Evolutionary conservation across 345 rosid genomes (phyloP), one percentile per base, ranked within the genome.

Genomic region (Gossypium raimondii): DNA sequence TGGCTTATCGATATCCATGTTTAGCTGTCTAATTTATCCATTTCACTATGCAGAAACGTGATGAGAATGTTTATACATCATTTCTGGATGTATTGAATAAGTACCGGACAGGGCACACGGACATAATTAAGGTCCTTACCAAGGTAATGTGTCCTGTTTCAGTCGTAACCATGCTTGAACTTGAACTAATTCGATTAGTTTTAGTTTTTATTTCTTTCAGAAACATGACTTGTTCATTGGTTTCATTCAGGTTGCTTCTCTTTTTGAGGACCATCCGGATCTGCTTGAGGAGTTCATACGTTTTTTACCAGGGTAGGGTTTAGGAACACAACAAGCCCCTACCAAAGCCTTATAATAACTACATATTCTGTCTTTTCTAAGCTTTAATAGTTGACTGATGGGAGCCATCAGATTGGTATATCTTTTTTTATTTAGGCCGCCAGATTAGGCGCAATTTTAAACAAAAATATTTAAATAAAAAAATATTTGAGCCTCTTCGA

Each of bases 21-120:
- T 17, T 14, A n/a, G 18, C 20, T 47, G 67, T 70, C 38, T 64
- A 70, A 73, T 72, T 44, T 14, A 48, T 73, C 38, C 64, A 58
- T 72, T 85, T 82, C 56, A 25, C 72, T 50, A 72, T 79, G 72
- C 91, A 94, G 98, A 87, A 79, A 87, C 94, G 98, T 67, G 90
- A 92, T 82, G 97, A 92, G 73, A 90, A 79, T 81, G 94, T 94
- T 67, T 92, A 92, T 82, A 92, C 87, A 77, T 84, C 94, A 71
- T 94, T 94, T 79, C 80, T 94, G 66, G 98, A 87, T 77, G 89
- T 92, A 73, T 84, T 92, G 79, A 94, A 92, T 82, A 83, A 88
- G 93, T 94, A 92, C 78, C 86, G 97, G 79, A 90, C 87, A 80
- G 93, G 89, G 86, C 85, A 84, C 85, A 94, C 92, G 87, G 87